phyloP scores from a whole-genome alignment of 257 asterid species.

The Solanum rostratum region DNA sequence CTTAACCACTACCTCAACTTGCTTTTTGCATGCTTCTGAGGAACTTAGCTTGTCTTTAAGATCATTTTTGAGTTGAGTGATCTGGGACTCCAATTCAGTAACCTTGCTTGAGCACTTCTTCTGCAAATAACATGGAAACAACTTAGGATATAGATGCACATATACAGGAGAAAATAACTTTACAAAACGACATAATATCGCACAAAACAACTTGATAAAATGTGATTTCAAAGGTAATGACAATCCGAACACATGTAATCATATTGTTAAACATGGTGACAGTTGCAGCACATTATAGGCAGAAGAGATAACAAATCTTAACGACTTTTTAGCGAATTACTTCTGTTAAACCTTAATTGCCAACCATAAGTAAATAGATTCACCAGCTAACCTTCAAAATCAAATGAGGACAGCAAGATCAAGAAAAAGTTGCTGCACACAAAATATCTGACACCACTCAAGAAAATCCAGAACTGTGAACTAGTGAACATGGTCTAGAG shows the following conservation, averaged over 20 bases:
- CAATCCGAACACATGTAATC: neutral
- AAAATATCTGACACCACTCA: neutral
- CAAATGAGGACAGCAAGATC: neutral
- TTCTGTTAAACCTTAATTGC: neutral
- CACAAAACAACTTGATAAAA: neutral
- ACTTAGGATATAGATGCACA: neutral
- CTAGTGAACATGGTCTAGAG: neutral
- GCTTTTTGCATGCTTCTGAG: slow-evolving; percentile 59
- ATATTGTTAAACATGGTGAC: neutral
- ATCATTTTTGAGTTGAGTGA: slow-evolving; percentile 71
- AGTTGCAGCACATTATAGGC: neutral
- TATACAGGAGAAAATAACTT: neutral
- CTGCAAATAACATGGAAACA: slow-evolving; percentile 1
- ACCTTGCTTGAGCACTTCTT: slow-evolving; percentile 42
- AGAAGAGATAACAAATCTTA: neutral
- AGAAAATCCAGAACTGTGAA: neutral
- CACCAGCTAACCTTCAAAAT: neutral
- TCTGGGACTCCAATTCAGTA: slow-evolving; percentile 59
- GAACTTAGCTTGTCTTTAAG: slow-evolving; percentile 64
- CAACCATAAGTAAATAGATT: neutral
- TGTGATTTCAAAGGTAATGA: neutral
- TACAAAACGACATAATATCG: neutral
- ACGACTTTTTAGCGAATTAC: neutral
- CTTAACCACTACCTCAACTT: slow-evolving; percentile 55
- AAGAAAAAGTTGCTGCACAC: neutral